A percentile compares a stretch with the other conserved stretches of the same genome.
Evolutionary conservation across 371 early-diverging fungal genomes (phyloP).

Genomic region (Mucor velutinosus): DNA sequence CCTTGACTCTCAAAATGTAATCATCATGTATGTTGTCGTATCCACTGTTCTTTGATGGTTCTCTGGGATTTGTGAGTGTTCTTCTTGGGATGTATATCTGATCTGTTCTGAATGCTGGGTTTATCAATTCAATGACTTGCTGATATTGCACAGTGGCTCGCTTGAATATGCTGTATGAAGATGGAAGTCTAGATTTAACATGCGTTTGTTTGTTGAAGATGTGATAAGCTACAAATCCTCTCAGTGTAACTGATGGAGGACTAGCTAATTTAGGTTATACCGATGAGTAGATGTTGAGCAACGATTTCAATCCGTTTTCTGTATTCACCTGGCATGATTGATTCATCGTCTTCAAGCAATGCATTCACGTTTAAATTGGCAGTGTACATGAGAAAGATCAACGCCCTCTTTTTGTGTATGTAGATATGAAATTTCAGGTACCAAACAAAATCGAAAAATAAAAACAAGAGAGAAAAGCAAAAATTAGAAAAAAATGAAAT

Average conservation of each 20-base stretch:
- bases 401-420: background rate
- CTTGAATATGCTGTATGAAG: background rate
- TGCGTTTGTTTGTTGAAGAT: background rate
- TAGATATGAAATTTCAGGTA: background rate
- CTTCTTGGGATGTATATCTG: constrained; percentile 21
- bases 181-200: background rate
- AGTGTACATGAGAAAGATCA: background rate
- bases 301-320: background rate
- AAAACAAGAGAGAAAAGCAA: background rate
- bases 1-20: constrained; percentile 27
- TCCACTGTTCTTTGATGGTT: constrained; percentile 27
- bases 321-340: background rate
- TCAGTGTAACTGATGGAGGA: constrained; percentile 7
- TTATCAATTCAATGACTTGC: constrained; percentile 1
- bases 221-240: constrained; percentile 5
- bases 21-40: constrained; percentile 31
- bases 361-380: background rate
- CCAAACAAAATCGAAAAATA: background rate
- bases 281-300: background rate
- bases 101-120: constrained; percentile 16
- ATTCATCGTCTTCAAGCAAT: background rate
- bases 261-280: constrained; percentile 7
- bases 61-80: constrained; percentile 26
- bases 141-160: constrained; percentile 15
- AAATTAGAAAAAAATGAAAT: background rate